Evolutionary conservation across 1,139 yeast species (phyloP).

Genomic region (Geotrichum europaeum): DNA sequence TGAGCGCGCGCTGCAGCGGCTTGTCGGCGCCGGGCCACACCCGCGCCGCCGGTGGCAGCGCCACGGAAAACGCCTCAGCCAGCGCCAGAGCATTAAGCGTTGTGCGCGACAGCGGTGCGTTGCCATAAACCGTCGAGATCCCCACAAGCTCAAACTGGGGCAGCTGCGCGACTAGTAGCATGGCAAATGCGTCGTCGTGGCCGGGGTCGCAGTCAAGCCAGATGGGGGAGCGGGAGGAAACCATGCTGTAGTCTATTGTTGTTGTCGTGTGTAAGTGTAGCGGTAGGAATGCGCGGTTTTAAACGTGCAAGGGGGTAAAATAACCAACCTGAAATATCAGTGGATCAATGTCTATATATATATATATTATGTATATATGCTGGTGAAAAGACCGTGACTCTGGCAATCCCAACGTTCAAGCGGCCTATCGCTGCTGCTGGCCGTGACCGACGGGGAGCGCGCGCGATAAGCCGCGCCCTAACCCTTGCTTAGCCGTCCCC

Average conservation of each 20-base stretch:
- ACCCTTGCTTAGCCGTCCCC: too few species aligned
- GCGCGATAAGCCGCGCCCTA: too few species aligned
- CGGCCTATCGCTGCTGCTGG: too few species aligned
- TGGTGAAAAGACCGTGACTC: too few species aligned
- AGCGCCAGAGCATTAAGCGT: conserved; percentile 65
- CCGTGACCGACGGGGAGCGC: too few species aligned
- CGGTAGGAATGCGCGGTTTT: too few species aligned
- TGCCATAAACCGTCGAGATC: conserved; percentile 78
- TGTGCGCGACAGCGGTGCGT: conserved; percentile 61
- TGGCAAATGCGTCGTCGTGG: conserved; percentile 81
- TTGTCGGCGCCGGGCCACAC: conserved; percentile 60
- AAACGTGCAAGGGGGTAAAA: too few species aligned
- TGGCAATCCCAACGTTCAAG: too few species aligned
- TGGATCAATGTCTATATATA: too few species aligned
- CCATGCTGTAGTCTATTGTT: neutral
- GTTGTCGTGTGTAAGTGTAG: too few species aligned
- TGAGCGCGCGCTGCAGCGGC: conserved; percentile 49
- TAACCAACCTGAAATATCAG: too few species aligned
- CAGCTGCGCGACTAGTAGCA: conserved; percentile 54
- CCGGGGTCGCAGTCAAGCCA: conserved; percentile 97
- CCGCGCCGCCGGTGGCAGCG: conserved; percentile 41
- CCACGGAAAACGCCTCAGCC: conserved; percentile 49
- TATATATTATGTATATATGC: too few species aligned
- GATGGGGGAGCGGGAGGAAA: conserved; percentile 40
- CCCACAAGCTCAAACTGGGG: conserved; percentile 61